Conservation (phyloP, 768 basidiomycete genomes). For the Lactifluus rugatus region DNA sequence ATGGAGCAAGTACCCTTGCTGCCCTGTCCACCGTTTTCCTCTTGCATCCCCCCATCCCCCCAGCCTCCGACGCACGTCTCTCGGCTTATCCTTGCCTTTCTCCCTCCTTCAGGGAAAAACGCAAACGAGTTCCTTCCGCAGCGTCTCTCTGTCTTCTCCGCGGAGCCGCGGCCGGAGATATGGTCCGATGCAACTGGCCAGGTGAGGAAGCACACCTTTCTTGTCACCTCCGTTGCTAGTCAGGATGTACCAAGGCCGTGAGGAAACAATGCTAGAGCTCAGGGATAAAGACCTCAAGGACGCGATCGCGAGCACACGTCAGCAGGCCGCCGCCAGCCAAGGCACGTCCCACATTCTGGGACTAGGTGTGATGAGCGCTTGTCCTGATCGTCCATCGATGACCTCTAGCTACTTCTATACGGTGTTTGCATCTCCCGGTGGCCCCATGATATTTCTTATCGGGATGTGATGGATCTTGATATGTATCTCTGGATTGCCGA, state of each 20-base stretch:
- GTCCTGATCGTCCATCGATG: slow-evolving; percentile 30
- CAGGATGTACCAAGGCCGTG: too few relatives aligned
- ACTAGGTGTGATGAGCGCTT: too few relatives aligned
- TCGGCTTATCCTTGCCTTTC: slow-evolving; percentile 42
- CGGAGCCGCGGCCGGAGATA: neutral
- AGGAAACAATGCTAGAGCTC: too few relatives aligned
- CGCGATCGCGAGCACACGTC: too few relatives aligned
- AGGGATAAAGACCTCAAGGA: too few relatives aligned
- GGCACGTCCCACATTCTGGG: too few relatives aligned
- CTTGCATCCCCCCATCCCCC: slow-evolving; percentile 55
- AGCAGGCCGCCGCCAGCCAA: too few relatives aligned
- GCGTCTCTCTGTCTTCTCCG: slow-evolving; percentile 23
- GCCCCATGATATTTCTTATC: slow-evolving; percentile 6
- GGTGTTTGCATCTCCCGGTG: neutral
- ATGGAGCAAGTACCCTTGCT: neutral
- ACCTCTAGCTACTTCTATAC: slow-evolving; percentile 20
- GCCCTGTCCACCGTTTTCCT: slow-evolving; percentile 44
- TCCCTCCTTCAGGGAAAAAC: slow-evolving; percentile 26
- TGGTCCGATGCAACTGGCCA: slow-evolving; percentile 39
- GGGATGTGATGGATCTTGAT: slow-evolving; percentile 63
- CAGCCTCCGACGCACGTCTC: slow-evolving; percentile 60
- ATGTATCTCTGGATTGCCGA: slow-evolving; percentile 54
- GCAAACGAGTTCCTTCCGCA: slow-evolving; percentile 31
- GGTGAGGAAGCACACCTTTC: too few relatives aligned
- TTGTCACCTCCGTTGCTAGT: slow-evolving; percentile 28